Evolutionary conservation across 345 rosid genomes (phyloP), one percentile per base, ranked within the genome.

Genomic region (Mercurialis annua): DNA sequence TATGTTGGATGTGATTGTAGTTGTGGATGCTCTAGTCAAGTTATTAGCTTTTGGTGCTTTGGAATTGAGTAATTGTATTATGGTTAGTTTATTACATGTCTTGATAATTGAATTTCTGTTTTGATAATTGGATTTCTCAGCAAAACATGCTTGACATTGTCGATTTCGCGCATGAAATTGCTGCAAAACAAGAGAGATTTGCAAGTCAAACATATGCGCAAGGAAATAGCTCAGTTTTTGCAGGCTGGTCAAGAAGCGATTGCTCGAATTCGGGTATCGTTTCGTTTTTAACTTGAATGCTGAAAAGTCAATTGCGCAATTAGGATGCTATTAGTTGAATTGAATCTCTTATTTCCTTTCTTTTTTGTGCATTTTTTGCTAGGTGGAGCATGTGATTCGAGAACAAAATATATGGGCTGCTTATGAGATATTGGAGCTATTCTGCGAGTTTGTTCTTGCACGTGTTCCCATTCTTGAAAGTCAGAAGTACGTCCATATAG

Each of bases 371-470:
- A 6, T n/a, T 1, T 16, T 18, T 73, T 59, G 30, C 62, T 67
- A 93, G 98, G 98, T 93, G 75, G 98, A 93, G 78, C 98, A 90
- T 84, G 94, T 93, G 31, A 88, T 90, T 38, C 78, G 94, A 56
- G 98, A 93, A 78, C 87, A 81, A 73, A 93, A 90, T 66, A 62
- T 87, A 42, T 83, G 89, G 79, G 92, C 91, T 65, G 96, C 95
- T 59, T 90, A 85, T 81, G 96, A 87, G 76, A 88, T 90, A 59
- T 64, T 93, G 71, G 98, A 86, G 86, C 84, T 90, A 26, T 90
- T 93, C 77, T 93, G 96, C 50, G 94, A 93, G 83, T 90, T 89
- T 81, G 78, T 89, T 36, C 92, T 90, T 71, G 97, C 96, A 4
- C 92, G 97, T 50, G 76, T 85, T 76, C 91, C 97, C 1, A 81